Evolutionary conservation across 345 rosid species (phyloP).

Genomic region (Laguncularia racemosa): DNA sequence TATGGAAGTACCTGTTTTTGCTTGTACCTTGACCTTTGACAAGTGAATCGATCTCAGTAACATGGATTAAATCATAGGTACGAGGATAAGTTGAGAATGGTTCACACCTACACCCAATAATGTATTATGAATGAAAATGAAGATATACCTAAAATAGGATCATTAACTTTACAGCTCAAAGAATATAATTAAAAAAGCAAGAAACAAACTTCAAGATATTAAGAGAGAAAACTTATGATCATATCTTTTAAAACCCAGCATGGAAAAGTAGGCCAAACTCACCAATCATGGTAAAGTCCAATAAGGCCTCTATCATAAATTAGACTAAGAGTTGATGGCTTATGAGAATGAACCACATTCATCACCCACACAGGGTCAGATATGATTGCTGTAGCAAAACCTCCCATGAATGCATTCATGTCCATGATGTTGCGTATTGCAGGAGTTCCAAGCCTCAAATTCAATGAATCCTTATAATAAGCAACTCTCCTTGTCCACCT

Average conservation of each 20-base stretch:
- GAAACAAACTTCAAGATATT: neutral
- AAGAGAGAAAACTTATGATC: too few species aligned
- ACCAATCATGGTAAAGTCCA: conserved; percentile 58
- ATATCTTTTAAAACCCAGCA: too few species aligned
- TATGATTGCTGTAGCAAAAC: conserved; percentile 82
- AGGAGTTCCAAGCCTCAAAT: conserved; percentile 63
- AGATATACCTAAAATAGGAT: neutral
- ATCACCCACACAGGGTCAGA: conserved; percentile 92
- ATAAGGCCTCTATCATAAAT: conserved; percentile 87
- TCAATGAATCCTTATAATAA: conserved; percentile 60
- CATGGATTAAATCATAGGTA: conserved; percentile 83
- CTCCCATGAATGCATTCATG: conserved; percentile 90
- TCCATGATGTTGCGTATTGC: conserved; percentile 89
- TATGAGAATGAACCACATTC: conserved; percentile 82
- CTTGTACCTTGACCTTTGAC: conserved; percentile 31
- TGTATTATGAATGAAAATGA: neutral
- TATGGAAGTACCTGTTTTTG: conserved; percentile 35
- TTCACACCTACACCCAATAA: conserved; percentile 64
- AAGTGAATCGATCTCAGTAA: conserved; percentile 62
- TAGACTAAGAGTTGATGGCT: conserved; percentile 64
- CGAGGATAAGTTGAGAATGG: conserved; percentile 99
- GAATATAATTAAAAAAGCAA: neutral
- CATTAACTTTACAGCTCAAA: neutral
- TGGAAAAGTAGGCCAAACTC: neutral
- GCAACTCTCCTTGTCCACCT: conserved; percentile 86